Conservation (phyloP, 139 green algal genomes). For the Haematococcus lacustris region DNA sequence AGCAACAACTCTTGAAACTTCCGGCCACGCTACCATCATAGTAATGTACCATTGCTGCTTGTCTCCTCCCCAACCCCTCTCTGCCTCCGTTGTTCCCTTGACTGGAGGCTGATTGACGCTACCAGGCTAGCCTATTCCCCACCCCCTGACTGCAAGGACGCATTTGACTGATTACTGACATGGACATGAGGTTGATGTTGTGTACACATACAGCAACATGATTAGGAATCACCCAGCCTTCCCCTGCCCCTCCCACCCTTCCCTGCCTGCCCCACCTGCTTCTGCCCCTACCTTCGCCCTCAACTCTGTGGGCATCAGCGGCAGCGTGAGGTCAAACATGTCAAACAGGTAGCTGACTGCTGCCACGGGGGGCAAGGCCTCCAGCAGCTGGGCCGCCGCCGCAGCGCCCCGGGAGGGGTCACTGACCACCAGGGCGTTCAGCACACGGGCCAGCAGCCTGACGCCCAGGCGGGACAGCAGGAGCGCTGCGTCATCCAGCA, state of each 20-base stretch:
- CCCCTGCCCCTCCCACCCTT: background rate
- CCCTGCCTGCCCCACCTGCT: background rate
- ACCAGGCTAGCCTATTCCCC: too few species aligned
- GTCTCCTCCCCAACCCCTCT: too few species aligned
- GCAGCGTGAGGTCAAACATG: constrained; percentile 11
- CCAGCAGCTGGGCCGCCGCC: constrained; percentile 8
- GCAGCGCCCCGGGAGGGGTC: background rate
- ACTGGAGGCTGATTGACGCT: too few species aligned
- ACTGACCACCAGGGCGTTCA: constrained; percentile 3
- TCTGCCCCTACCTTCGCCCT: background rate
- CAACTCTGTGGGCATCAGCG: constrained; percentile 16
- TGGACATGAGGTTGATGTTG: too few species aligned
- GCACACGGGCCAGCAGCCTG: constrained; percentile 3
- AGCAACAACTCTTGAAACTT: too few species aligned
- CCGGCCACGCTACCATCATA: too few species aligned
- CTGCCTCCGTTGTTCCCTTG: too few species aligned
- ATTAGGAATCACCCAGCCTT: background rate
- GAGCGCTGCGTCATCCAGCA: constrained; percentile 1
- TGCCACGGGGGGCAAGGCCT: constrained; percentile 7
- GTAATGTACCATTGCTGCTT: too few species aligned
- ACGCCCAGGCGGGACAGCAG: constrained; percentile 3
- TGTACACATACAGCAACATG: too few species aligned
- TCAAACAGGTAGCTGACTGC: constrained; percentile 4
- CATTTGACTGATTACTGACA: too few species aligned
- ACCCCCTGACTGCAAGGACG: too few species aligned